phyloP scores from a whole-genome alignment of 2,329 filamentous ascomycete genomes.

The Ascochyta pisi region DNA sequence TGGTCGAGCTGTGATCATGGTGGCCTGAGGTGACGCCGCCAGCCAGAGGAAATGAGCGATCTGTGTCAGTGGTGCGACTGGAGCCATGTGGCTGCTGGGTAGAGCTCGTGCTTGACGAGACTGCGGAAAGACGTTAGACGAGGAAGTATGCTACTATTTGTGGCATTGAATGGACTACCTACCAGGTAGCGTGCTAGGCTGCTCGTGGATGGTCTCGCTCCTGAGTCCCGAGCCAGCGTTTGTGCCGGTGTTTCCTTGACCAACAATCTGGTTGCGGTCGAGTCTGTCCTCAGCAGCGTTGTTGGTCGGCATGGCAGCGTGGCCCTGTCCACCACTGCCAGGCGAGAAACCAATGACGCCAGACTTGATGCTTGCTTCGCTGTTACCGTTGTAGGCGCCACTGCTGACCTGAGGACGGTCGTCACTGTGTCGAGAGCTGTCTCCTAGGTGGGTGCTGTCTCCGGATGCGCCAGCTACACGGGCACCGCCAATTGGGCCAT shows the following conservation, averaged over 20 bases:
- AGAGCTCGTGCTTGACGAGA: conserved; percentile 1
- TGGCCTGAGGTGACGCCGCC: conserved; percentile 36
- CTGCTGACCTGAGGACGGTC: conserved; percentile 29
- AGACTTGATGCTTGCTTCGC: conserved; percentile 50
- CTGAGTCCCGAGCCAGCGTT: conserved; percentile 14
- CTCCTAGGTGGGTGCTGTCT: neutral
- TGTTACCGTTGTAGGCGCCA: conserved; percentile 29
- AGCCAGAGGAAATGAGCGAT: conserved; percentile 47
- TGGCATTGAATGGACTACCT: conserved; percentile 22
- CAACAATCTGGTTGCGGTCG: conserved; percentile 24
- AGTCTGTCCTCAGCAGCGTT: conserved; percentile 21
- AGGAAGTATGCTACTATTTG: neutral
- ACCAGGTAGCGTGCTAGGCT: conserved; percentile 24
- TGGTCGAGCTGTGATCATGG: conserved; percentile 1
- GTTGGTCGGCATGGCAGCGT: conserved; percentile 34
- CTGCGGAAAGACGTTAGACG: neutral
- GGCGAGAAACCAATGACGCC: conserved; percentile 48
- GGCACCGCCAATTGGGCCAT: conserved; percentile 10
- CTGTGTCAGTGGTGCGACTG: conserved; percentile 29
- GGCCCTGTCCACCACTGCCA: conserved; percentile 23
- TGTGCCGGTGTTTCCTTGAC: conserved; percentile 23
- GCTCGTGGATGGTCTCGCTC: conserved; percentile 1
- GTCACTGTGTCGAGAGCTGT: conserved; percentile 1
- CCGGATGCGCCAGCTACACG: neutral
- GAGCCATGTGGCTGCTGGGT: conserved; percentile 10